Evolutionary conservation across 768 basidiomycete species (phyloP), one percentile per base, ranked within the genome.

Genomic region (Fomitopsis pulvina): DNA sequence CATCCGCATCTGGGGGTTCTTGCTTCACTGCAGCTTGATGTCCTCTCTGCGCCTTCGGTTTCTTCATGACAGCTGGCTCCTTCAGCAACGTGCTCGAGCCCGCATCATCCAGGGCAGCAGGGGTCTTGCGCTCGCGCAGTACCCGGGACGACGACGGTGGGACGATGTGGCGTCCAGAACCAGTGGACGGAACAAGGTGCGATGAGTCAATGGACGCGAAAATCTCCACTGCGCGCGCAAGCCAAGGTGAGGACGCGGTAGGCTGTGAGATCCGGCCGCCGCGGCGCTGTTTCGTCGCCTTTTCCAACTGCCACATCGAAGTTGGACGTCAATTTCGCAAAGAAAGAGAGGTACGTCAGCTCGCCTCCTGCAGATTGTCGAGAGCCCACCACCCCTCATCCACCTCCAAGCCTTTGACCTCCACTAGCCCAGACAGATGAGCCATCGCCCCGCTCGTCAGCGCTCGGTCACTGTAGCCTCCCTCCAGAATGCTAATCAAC

Each of bases 401-500:
- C 8, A 58, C 54, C 7, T 60, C 43, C 2, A 26, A 50, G 10
- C 40, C 34, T 2, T 52, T 53, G 10, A 26, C 62, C 40, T 70
- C 74, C 1, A 71, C 72, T 20, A 97, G 67, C 3, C 93, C 94
- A 6, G 71, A 69, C 1, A 95, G 64, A 62, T 92, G 87, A 0
- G 92, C 87, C 78, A 92, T 80, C 0, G 84, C 76, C 0, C 87
- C 95, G 54, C 87, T 92, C 5, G 73, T 81, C 48, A 98, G 71
- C 0, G 95, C 93, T 5, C 85, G 77, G 63, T 97, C 92, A 57
- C 89, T 90, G 60, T 97, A 97, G 1, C 94, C 95, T 1, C 95
- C 95, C 68, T 99, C 95, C 1, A 99, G 79, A 0, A 97, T 88
- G 57, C 90, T 92, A 32, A 98, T 74, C 4, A 95, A 58, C 37